Evolutionary conservation across 345 rosid genomes (phyloP), one percentile per base, ranked within the genome.

Genomic region (Corchorus capsularis): DNA sequence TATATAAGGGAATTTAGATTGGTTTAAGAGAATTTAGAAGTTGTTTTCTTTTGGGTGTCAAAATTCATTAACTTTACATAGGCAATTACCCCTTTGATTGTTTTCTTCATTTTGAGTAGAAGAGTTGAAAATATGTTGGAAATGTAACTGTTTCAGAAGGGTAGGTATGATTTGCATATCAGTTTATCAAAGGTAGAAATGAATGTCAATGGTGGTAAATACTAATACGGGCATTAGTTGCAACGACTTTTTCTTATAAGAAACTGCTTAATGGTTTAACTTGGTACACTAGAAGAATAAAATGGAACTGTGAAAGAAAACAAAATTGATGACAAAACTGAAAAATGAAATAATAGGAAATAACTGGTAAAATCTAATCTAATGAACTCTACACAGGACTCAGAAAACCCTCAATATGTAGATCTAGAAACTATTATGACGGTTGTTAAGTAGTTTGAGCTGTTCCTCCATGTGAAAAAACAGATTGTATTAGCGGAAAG

Each of bases 401-500:
- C 35, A 9, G 4, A 14, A 46, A 67, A 12, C 19, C 14, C 63
- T 47, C 11, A 49, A 67, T 8, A 49, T 49, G 16, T 47, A 1
- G 22, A 46, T 67, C 37, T 67, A 7, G 39, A 27, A 68, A 68
- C 72, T 49, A 47, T 67, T 35, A 45, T 49, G 22, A 12, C 27
- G 15, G 37, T 57, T 57, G 34, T 57, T 57, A 34, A 53, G 9
- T 56, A 8, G 57, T 17, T 8, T 45, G 47, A 45, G n/a, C 4
- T 50, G 54, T 53, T 53, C 16, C 37, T 66, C 37, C 34, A 66
- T 45, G 12, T 53, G n/a, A 35, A 66, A 11, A 11, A 66, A 45
- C 35, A 65, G 19, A 43, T 8, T 66, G 10, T 20, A 66, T 63
- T 14, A 64, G 50, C 20, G 20, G 69, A 64, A 64, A 64, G 69